A percentile compares a stretch with the other conserved stretches of the same genome.
These are phyloP conservation scores for Colletotrichum lini DNA, from an alignment of 2,329 filamentous ascomycete species.

Conservation along the genomic window DNA sequence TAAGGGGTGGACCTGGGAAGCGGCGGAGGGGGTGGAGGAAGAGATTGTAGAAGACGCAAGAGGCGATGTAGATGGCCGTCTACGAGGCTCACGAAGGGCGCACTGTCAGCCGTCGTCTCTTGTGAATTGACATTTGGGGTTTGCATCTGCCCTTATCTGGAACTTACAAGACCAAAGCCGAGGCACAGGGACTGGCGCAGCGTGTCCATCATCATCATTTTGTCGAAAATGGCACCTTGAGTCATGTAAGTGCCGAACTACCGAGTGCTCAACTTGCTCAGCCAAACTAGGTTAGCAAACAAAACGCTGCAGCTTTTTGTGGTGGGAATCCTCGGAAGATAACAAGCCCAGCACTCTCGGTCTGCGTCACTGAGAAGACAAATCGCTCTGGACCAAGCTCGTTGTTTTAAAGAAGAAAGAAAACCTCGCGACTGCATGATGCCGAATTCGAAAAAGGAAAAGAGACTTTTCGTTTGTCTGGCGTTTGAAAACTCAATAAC, in stretches of 20 bases:
- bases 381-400: too few species aligned
- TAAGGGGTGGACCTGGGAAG: constrained; percentile 49
- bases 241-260: not conserved
- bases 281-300: too few species aligned
- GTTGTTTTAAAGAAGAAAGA: too few species aligned
- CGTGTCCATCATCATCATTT: constrained; percentile 6
- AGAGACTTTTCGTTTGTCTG: too few species aligned
- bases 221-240: not conserved
- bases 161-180: constrained; percentile 8
- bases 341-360: not conserved
- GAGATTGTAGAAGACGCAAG: constrained; percentile 49
- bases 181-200: constrained; percentile 18
- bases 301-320: not conserved
- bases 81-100: not conserved
- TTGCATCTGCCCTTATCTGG: too few species aligned
- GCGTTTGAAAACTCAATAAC: too few species aligned
- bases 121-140: not conserved
- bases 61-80: constrained; percentile 17
- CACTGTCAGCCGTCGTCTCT: not conserved
- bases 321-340: not conserved
- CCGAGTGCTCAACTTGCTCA: not conserved
- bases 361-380: too few species aligned
- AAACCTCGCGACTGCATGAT: not conserved
- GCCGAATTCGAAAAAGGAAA: constrained; percentile 16
- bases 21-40: constrained; percentile 52